Base-by-base conservation (phyloP, 768 basidiomycete species). In the Suillus paluster region DNA sequence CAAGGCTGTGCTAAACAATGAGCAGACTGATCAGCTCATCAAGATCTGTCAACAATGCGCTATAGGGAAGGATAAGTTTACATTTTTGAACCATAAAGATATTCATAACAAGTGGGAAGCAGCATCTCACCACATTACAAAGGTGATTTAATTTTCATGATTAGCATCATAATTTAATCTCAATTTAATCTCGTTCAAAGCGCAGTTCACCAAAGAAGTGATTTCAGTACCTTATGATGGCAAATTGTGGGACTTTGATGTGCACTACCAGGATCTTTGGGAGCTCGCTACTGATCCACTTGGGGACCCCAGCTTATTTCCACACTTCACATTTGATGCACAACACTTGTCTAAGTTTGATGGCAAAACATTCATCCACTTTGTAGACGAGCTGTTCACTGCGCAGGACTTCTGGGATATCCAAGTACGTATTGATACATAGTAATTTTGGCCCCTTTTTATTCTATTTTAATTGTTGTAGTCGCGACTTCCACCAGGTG, bases 381-480 rank as follows among this genome's bases (percentile, higher is more conserved):
- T 78, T 48, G 49, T 72, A 25, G 60, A 76, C 55, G 76, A 81
- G 55, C 78, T 79, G 12, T 78, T 77, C 71, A 77, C 77, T 10
- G 78, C 71, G 1, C 52, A 77, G 23, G 21, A 53, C 3, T 78
- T 70, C 30, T 80, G 78, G 78, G 63, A 76, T 11, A 60, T 73
- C 15, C 77, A 81, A 70, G 80, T 79, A 65, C 25, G 66, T 62
- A 17, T 15, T 41, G 17, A 17, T 41, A 41, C 39, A 1, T 17
- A 17, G 17, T 7, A 1, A 5, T 41, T 41, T 17, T 41, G 14
- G 14, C 15, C 1, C 5, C 2, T 12, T 4, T 41, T 41, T n/a
- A n/a, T n/a, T n/a, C n/a, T 5, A 41, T 41, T 41, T 39, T 39
- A 17, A 39, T 17, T 39, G 15, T 39, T 41, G 17, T 41, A 41